phyloP scores from a whole-genome alignment of 768 basidiomycete species.

The Daedalea quercina region DNA sequence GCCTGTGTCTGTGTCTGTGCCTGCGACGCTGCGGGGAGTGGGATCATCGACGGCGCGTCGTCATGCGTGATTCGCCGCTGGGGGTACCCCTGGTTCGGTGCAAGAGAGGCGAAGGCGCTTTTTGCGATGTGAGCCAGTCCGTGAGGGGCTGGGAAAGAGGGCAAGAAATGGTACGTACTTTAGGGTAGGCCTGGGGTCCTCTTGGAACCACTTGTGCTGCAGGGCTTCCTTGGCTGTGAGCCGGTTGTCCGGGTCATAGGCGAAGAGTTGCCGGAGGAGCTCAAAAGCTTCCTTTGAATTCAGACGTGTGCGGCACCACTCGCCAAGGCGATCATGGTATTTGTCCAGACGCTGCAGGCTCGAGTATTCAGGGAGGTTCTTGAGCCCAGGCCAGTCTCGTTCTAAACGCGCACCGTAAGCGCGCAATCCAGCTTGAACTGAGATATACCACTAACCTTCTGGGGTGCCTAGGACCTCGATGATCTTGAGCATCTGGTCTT shows the following conservation, averaged over 20 bases:
- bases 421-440: neutral
- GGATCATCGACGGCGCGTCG: constrained; percentile 85
- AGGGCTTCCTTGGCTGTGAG: constrained; percentile 81
- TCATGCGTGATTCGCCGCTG: constrained; percentile 88
- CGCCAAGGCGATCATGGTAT: constrained; percentile 52
- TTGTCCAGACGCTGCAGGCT: constrained; percentile 67
- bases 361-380: constrained; percentile 83
- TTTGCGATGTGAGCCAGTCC: neutral
- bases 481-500: constrained; percentile 93
- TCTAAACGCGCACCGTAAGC: constrained; percentile 34
- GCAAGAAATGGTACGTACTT: constrained; percentile 57
- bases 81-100: constrained; percentile 68
- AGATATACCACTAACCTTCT: constrained; percentile 45
- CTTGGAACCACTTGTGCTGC: constrained; percentile 85
- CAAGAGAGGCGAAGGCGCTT: constrained; percentile 71
- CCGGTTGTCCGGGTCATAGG: constrained; percentile 84
- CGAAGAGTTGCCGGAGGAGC: constrained; percentile 79
- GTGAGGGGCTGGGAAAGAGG: neutral
- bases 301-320: constrained; percentile 69
- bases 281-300: constrained; percentile 64
- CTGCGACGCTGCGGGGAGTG: constrained; percentile 41
- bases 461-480: constrained; percentile 92
- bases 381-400: constrained; percentile 80
- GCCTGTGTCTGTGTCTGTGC: constrained; percentile 40
- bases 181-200: constrained; percentile 78